Percentiles rank a stretch among this genome's conserved stretches.
These are phyloP conservation scores for Geoglossum glabrum DNA, from an alignment of 495 filamentous ascomycete species.

Conservation along the genomic window DNA sequence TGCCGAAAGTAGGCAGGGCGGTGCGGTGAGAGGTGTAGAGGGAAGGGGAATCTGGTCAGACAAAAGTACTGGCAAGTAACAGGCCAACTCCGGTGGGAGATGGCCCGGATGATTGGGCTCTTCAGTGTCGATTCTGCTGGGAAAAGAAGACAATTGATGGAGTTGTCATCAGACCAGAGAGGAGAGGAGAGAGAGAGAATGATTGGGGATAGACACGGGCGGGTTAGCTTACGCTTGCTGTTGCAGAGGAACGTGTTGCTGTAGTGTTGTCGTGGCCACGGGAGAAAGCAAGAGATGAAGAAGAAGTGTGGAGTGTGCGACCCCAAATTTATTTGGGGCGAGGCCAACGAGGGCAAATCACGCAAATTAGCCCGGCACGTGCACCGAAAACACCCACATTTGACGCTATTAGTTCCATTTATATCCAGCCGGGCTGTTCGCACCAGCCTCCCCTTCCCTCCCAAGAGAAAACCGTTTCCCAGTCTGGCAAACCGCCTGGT, in stretches of 20 bases:
- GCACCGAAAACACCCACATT: background rate
- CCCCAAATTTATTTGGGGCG: too few relatives aligned
- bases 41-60: background rate
- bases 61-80: background rate
- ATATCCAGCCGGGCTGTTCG: background rate
- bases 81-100: background rate
- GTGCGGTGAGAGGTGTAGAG: background rate
- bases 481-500: background rate
- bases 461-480: background rate
- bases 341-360: too few relatives aligned
- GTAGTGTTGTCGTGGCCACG: too few relatives aligned
- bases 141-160: conserved; percentile 70
- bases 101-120: conserved; percentile 39
- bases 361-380: background rate
- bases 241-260: too few relatives aligned
- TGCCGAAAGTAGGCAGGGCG: background rate
- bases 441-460: background rate
- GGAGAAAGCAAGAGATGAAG: too few relatives aligned
- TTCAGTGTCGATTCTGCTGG: conserved; percentile 89
- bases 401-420: background rate
- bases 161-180: conserved; percentile 66
- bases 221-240: too few relatives aligned
- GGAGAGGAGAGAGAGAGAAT: too few relatives aligned
- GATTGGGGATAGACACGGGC: too few relatives aligned
- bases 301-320: too few relatives aligned